Percentiles rank a stretch among this genome's conserved stretches.
phyloP scores from a whole-genome alignment of 192 early-diverging fungal genomes.

The Backusella circina region DNA sequence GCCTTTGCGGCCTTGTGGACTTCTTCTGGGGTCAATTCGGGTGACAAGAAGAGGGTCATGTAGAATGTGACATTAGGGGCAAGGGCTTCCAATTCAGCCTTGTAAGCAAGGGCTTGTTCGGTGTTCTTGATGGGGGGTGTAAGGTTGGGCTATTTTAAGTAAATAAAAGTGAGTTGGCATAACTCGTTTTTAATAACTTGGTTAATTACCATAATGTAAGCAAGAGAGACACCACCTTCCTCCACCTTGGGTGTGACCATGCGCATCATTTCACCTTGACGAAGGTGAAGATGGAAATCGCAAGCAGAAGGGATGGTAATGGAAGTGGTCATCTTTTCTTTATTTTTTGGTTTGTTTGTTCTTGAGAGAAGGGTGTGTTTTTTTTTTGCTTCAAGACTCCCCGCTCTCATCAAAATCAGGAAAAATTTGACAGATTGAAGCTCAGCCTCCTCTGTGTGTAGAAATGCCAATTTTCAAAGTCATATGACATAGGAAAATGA shows the following conservation, averaged over 20 bases:
- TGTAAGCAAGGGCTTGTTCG: slow-evolving; percentile 85
- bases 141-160: slow-evolving; percentile 78
- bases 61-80: slow-evolving; percentile 86
- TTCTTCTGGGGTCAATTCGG: slow-evolving; percentile 87
- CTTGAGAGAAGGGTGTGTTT: neutral
- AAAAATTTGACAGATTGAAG: slow-evolving; percentile 1
- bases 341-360: neutral
- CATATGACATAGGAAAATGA: too few species aligned
- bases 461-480: neutral
- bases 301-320: slow-evolving; percentile 68
- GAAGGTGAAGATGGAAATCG: slow-evolving; percentile 94
- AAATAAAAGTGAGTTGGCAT: neutral
- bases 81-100: slow-evolving; percentile 68
- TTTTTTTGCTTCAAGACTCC: neutral
- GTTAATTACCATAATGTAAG: slow-evolving; percentile 83
- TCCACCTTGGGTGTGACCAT: slow-evolving; percentile 81
- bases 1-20: slow-evolving; percentile 78
- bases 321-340: slow-evolving; percentile 15
- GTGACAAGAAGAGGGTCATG: slow-evolving; percentile 90
- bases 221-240: slow-evolving; percentile 78
- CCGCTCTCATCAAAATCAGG: neutral
- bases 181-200: neutral
- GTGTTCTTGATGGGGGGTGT: slow-evolving; percentile 87
- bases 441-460: neutral
- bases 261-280: slow-evolving; percentile 89